Base-by-base conservation (phyloP, 805 yeast species). In the Candida chilensis region DNA sequence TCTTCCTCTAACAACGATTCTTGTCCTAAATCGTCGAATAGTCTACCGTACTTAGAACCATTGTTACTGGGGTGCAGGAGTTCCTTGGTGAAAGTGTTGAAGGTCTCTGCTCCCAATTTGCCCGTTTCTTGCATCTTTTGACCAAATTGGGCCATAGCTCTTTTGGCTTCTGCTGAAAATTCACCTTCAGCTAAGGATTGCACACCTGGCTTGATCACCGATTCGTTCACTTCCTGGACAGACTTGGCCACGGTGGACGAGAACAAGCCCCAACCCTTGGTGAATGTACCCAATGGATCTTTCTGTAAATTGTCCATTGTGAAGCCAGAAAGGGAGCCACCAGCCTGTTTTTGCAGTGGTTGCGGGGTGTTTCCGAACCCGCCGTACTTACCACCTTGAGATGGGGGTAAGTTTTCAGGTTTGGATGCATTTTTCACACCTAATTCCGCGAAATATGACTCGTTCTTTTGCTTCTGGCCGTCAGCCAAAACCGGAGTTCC, bases 81-180 rank as follows among this genome's bases (percentile, higher is more conserved):
- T 50, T 66, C 57, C 21, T 48, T 37, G 24, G 86, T 77, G 47
- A 77, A 74, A 12, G 63, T 60, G 37, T 64, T 67, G 44, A 73
- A 67, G n/a, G 79, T 76, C 39, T 78, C 80, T 32, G 74, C 76
- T 17, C 94, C 84, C 40, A 74, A 75, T 36, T 64, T 70, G 20
- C 94, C 82, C 1, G 96, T 85, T 41, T 87, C 94, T 51, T 83
- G 94, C 60, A 90, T 82, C 48, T 78, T 86, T 50, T 84, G 94
- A 28, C 96, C 96, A 60, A 90, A 92, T 62, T 92, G 96, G 35
- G 85, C 79, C 71, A 94, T 84, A n/a, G 97, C 97, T 42, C 86
- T 74, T 38, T 71, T 76, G 4, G 97, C 92, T 47, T 86, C 94
- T 32, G 57, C 63, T 16, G 94, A 75, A 27, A 84, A 54, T 35